A percentile compares a stretch with the other conserved stretches of the same genome.
Conservation (phyloP, 176 grass and related monocot genomes). For the Pontederia crassipes region DNA sequence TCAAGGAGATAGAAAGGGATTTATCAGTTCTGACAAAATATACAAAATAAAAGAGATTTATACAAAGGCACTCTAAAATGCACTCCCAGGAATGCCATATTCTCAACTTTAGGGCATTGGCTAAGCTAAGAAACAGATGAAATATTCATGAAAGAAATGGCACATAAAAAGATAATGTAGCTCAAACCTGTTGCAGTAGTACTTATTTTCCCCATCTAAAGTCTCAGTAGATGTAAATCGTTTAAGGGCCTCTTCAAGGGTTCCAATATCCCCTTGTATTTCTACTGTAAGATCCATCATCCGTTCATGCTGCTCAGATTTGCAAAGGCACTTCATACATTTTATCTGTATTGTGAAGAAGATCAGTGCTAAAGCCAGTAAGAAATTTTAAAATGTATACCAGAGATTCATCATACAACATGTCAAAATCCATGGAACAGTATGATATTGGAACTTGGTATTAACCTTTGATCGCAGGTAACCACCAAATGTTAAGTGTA, state of each 20-base stretch:
- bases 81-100: too few species aligned
- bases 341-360: slow-evolving; percentile 16
- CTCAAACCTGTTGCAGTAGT: slow-evolving; percentile 15
- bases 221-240: slow-evolving; percentile 19
- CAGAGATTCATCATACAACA: background rate
- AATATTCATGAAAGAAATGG: background rate
- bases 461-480: slow-evolving; percentile 23
- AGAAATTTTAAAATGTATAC: background rate
- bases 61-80: too few species aligned
- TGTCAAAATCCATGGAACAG: background rate
- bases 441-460: background rate
- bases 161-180: background rate
- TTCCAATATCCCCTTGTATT: slow-evolving; percentile 21
- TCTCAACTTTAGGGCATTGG: too few species aligned
- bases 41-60: too few species aligned
- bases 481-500: slow-evolving; percentile 24
- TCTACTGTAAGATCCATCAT: slow-evolving; percentile 30
- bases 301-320: slow-evolving; percentile 19
- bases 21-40: too few species aligned
- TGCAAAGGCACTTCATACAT: slow-evolving; percentile 20
- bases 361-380: background rate
- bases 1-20: too few species aligned
- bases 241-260: slow-evolving; percentile 20
- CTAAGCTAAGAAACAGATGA: too few species aligned
- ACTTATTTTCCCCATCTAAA: slow-evolving; percentile 26